Evolutionary conservation across 306 rosid species (phyloP).

Genomic region (Acacia acuminata): DNA sequence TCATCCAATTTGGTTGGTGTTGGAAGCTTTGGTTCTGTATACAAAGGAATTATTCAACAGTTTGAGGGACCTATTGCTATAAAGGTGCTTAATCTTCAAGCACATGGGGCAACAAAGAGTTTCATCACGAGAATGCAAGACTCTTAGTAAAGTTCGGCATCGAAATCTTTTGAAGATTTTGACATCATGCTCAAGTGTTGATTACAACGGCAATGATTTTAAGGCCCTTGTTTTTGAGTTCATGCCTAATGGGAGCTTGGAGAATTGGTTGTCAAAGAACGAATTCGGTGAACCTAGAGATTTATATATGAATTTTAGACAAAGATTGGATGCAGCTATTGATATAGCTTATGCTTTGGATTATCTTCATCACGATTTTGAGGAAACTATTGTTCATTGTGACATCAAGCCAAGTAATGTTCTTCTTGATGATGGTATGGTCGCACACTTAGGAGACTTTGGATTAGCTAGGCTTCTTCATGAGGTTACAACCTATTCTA

Average conservation of each 20-base stretch:
- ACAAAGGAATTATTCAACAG: neutral
- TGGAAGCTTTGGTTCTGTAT: neutral
- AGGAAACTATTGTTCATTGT: neutral
- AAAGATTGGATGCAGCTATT: neutral
- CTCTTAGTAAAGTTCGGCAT: neutral
- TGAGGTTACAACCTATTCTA: neutral
- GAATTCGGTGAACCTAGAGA: neutral
- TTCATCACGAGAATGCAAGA: neutral
- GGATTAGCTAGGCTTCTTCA: neutral
- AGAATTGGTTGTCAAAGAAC: neutral
- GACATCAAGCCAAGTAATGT: neutral
- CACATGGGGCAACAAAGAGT: neutral
- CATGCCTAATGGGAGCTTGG: neutral
- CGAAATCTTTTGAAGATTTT: neutral
- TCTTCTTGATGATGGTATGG: neutral
- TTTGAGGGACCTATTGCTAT: neutral
- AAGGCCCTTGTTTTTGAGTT: neutral
- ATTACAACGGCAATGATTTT: neutral
- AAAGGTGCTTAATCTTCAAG: neutral
- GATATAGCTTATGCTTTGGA: neutral
- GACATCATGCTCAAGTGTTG: neutral
- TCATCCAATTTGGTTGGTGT: neutral
- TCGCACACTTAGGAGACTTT: neutral
- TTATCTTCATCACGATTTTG: too few species aligned
- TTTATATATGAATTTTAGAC: neutral